Evolutionary conservation across 768 basidiomycete genomes (phyloP).

Genomic region (Rhodocollybia butyracea): DNA sequence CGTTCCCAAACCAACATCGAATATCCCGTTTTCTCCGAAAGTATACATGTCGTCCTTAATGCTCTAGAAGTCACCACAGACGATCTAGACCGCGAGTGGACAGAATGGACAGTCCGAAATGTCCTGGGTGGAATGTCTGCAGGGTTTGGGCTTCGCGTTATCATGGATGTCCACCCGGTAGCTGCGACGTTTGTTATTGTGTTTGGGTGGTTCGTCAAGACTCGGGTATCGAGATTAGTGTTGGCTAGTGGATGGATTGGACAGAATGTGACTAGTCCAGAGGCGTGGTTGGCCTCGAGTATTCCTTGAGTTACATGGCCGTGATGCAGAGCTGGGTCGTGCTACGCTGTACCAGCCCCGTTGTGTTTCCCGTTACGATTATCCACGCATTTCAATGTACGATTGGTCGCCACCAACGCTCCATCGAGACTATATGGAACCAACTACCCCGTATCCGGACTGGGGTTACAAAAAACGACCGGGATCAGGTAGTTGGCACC

Average conservation of each 20-base stretch:
- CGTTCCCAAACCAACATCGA: conserved; percentile 23
- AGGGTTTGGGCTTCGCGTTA: conserved; percentile 82
- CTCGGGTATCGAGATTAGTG: conserved; percentile 49
- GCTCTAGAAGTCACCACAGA: conserved; percentile 63
- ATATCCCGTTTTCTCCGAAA: neutral
- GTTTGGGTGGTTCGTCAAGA: conserved; percentile 71
- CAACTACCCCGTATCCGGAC: too few species aligned
- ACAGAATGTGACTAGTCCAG: conserved; percentile 49
- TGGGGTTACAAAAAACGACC: too few species aligned
- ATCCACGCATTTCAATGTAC: too few species aligned
- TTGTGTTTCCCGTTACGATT: too few species aligned
- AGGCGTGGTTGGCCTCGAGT: conserved; percentile 80
- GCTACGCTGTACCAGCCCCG: too few species aligned
- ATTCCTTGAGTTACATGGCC: conserved; percentile 47
- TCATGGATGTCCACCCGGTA: conserved; percentile 70
- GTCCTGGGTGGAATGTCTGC: conserved; percentile 84
- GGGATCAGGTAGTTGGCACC: too few species aligned
- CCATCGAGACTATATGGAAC: too few species aligned
- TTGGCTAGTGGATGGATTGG: conserved; percentile 72
- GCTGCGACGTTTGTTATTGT: conserved; percentile 77
- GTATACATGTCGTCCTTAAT: conserved; percentile 26
- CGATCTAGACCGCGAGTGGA: conserved; percentile 79
- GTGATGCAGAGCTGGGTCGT: too few species aligned
- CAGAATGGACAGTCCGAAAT: conserved; percentile 84
- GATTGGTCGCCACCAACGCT: too few species aligned